These are phyloP conservation scores for Nannizziopsis arthrosporioides DNA, from an alignment of 2,329 filamentous ascomycete species.

Conservation along the genomic window DNA sequence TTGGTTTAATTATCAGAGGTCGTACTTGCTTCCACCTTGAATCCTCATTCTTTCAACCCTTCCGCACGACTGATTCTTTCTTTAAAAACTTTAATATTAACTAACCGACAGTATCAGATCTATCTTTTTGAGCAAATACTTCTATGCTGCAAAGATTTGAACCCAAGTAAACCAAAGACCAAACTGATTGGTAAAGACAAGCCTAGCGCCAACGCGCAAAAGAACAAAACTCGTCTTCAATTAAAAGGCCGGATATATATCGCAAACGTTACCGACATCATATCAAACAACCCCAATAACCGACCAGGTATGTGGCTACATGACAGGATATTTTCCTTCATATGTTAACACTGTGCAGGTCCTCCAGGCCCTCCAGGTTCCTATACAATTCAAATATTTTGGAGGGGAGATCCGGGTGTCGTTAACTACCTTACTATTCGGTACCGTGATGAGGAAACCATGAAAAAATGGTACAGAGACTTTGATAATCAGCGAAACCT, in stretches of 20 bases:
- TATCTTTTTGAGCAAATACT: conserved; percentile 94
- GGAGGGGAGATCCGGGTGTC: conserved; percentile 79
- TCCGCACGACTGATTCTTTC: not conserved
- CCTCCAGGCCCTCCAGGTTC: conserved; percentile 47
- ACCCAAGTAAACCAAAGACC: conserved; percentile 66
- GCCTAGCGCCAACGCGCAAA: conserved; percentile 50
- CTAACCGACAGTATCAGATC: conserved; percentile 65
- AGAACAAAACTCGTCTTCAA: conserved; percentile 66
- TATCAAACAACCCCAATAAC: conserved; percentile 67
- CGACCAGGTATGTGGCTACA: conserved; percentile 63
- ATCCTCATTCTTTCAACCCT: not conserved
- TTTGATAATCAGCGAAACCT: conserved; percentile 61
- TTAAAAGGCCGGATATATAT: conserved; percentile 97
- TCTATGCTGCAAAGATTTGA: conserved; percentile 91
- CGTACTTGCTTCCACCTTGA: not conserved
- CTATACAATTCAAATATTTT: conserved; percentile 94
- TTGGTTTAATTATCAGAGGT: too few species aligned
- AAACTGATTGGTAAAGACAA: conserved; percentile 59
- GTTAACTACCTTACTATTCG: conserved; percentile 95
- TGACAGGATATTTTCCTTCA: not conserved
- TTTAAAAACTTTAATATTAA: too few species aligned
- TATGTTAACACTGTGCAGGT: not conserved
- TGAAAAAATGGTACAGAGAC: conserved; percentile 81
- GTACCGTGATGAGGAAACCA: conserved; percentile 78
- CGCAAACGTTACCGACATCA: conserved; percentile 94